Evolutionary conservation across 2,329 filamentous ascomycete species (phyloP).

Genomic region (Apiospora arundinis): DNA sequence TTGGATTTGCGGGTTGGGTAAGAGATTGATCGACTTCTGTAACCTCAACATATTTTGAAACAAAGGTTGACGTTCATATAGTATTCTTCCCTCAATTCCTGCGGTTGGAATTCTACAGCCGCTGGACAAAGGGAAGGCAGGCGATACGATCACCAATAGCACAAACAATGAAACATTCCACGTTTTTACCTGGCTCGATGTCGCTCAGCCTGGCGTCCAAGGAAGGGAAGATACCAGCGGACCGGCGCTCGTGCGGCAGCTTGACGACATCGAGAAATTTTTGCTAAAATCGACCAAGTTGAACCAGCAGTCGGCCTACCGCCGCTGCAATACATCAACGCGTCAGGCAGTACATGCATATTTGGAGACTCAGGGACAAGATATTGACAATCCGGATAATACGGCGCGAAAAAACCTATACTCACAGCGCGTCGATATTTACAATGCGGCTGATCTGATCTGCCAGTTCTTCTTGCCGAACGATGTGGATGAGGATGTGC

Average conservation of each 20-base stretch:
- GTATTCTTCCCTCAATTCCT: not conserved
- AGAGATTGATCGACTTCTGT: no score
- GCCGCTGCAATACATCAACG: slow-evolving; percentile 27
- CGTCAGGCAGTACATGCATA: slow-evolving; percentile 28
- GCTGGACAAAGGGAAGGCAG: not conserved
- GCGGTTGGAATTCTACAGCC: not conserved
- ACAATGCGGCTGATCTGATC: slow-evolving; percentile 33
- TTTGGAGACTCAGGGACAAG: slow-evolving; percentile 23
- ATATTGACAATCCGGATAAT: slow-evolving; percentile 23
- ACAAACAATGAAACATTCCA: slow-evolving; percentile 27
- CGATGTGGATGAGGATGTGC: slow-evolving; percentile 22
- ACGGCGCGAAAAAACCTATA: slow-evolving; percentile 20
- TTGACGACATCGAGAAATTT: slow-evolving; percentile 28
- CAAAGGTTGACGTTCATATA: no score
- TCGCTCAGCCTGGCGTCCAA: no score
- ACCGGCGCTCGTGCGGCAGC: slow-evolving; percentile 22
- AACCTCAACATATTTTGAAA: no score
- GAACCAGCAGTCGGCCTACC: slow-evolving; percentile 30
- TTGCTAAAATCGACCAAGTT: slow-evolving; percentile 26
- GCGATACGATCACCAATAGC: no score
- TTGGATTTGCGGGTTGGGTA: slow-evolving; percentile 31
- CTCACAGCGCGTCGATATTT: slow-evolving; percentile 32
- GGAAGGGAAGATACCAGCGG: no score
- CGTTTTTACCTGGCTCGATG: slow-evolving; percentile 31
- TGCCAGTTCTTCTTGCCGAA: slow-evolving; percentile 34